Conservation (phyloP, 495 filamentous ascomycete species). For the Saxophila tyrrhenica region DNA sequence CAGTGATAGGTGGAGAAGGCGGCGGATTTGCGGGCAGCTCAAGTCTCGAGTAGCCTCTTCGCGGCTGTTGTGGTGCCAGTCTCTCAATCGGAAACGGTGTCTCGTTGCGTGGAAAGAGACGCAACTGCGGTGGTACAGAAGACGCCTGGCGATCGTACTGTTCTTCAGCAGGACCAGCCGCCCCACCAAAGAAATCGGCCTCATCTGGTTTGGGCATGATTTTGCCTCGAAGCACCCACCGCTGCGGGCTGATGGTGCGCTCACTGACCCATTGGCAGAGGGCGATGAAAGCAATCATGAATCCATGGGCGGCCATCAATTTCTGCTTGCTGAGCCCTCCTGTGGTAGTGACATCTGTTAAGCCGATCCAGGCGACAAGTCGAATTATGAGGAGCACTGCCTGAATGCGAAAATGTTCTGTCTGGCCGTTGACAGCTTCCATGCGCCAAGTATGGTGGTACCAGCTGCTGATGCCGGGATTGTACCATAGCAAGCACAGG, state of each 20-base stretch:
- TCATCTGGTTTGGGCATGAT: conserved; percentile 17
- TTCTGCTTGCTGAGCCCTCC: conserved; percentile 1
- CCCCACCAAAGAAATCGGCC: conserved; percentile 13
- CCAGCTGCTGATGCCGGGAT: conserved; percentile 14
- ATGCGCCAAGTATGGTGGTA: conserved; percentile 16
- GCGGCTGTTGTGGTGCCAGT: conserved; percentile 6
- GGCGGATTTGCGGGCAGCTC: conserved; percentile 1
- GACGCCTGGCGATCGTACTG: conserved; percentile 5
- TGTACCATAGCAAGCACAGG: conserved; percentile 13
- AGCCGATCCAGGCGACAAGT: conserved; percentile 5
- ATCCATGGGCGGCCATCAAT: conserved; percentile 8
- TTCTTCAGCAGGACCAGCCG: conserved; percentile 11
- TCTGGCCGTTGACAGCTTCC: conserved; percentile 11
- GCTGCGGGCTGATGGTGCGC: conserved; percentile 2
- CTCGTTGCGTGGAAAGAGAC: conserved; percentile 11
- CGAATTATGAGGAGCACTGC: conserved; percentile 4
- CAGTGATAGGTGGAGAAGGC: conserved; percentile 5
- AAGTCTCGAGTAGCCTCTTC: neutral
- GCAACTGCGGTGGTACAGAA: conserved; percentile 6
- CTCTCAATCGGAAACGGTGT: conserved; percentile 16
- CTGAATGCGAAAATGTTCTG: conserved; percentile 14
- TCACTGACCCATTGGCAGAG: conserved; percentile 10
- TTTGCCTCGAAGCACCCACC: conserved; percentile 10
- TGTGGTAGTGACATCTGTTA: neutral
- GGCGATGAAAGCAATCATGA: conserved; percentile 1